Evolutionary conservation across 345 rosid species (phyloP), one percentile per base, ranked within the genome.

Genomic region (Aurinia saxatilis): DNA sequence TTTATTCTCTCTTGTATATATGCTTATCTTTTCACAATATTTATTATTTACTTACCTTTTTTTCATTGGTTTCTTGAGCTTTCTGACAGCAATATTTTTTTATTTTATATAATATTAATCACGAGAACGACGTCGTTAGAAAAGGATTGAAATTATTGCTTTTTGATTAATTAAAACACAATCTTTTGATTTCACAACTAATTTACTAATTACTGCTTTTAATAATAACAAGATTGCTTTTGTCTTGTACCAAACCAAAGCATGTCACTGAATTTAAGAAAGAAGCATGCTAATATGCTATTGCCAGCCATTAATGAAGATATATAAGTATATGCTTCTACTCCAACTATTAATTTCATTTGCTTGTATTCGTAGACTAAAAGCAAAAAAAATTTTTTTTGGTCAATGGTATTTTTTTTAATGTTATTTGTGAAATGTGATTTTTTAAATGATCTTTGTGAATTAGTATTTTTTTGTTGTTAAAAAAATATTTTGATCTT

Each of bases 41-140:
- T 21, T 5, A 17, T 25, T 27, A 5, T 6, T 49, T 37, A 45
- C 8, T 17, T 59, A 4, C 2, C 8, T 13, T 12, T 53, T 54
- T 57, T 49, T 39, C 35, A 49, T 67, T 66, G 58, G 57, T 57
- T 57, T 57, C 41, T 48, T 45, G 11, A 15, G 56, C 13, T 56
- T 56, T 33, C 27, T 34, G 5, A 33, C 46, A 37, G 48, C 50
- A 48, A n/a, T 54, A 0, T 25, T 17, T 35, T 34, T 16, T 45
- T 11, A 1, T 51, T 33, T 9, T 57, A n/a, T 12, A 8, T 17
- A 37, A 8, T 66, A 13, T 17, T 47, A n/a, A 57, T 37, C 18
- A 47, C 0, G 10, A 8, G 27, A 57, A 57, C 65, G 48, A 37
- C 41, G 49, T 17, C 30, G 63, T 11, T n/a, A n/a, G n/a, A 54